Evolutionary conservation across 2,329 filamentous ascomycete genomes (phyloP).

Genomic region (Sporothrix pseudoabietina): DNA sequence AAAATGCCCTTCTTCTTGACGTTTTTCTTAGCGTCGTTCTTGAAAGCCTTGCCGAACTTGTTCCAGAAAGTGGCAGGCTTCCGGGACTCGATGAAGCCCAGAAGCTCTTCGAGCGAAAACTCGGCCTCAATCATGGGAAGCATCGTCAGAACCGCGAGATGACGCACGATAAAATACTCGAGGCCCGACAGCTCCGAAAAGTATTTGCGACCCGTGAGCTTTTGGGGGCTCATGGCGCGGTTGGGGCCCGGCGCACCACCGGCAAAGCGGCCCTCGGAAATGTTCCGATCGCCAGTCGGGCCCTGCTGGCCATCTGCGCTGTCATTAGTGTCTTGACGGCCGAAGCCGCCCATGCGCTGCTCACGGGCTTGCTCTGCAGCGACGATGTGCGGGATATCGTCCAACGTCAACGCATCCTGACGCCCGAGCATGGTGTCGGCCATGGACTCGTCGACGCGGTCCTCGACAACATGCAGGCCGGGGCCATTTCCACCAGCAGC

Average conservation of each 20-base stretch:
- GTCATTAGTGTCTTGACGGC: slow-evolving; percentile 62
- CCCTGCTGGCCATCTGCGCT: slow-evolving; percentile 54
- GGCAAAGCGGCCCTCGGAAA: background rate
- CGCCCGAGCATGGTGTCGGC: slow-evolving; percentile 85
- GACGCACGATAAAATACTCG: slow-evolving; percentile 96
- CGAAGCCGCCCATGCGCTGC: slow-evolving; percentile 77
- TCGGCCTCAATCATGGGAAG: slow-evolving; percentile 86
- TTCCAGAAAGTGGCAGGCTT: slow-evolving; percentile 94
- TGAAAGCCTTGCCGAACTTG: slow-evolving; percentile 95
- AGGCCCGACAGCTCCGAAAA: slow-evolving; percentile 94
- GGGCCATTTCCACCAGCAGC: slow-evolving; percentile 54
- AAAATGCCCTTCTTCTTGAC: slow-evolving; percentile 94
- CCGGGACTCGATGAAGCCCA: slow-evolving; percentile 88
- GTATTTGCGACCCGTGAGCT: slow-evolving; percentile 68
- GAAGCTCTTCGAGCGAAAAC: slow-evolving; percentile 90
- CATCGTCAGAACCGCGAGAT: slow-evolving; percentile 93
- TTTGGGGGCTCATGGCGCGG: slow-evolving; percentile 14
- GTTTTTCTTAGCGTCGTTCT: slow-evolving; percentile 75
- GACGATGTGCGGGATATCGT: slow-evolving; percentile 95
- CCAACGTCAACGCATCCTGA: slow-evolving; percentile 87
- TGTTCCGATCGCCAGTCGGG: slow-evolving; percentile 3
- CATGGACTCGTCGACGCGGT: slow-evolving; percentile 68
- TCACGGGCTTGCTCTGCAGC: slow-evolving; percentile 94
- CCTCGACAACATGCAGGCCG: slow-evolving; percentile 76
- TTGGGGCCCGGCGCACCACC: slow-evolving; percentile 37